Evolutionary conservation across 1,284 basidiomycete genomes (phyloP).

Genomic region (Malassezia nana): DNA sequence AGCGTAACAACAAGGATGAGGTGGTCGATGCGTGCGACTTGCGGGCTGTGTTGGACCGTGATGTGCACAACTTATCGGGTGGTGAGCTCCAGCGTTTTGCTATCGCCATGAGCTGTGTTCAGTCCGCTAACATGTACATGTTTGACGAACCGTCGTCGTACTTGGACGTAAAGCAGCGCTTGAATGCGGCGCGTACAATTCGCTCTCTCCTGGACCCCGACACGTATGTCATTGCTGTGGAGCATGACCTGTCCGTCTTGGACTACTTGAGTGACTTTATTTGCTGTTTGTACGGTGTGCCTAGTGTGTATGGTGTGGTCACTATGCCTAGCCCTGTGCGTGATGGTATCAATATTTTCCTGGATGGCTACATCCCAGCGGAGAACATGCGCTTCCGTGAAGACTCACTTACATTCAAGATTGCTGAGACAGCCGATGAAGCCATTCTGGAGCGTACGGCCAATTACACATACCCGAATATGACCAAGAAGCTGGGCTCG

Average conservation of each 20-base stretch:
- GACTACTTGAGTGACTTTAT: slow-evolving; percentile 48
- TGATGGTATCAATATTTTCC: slow-evolving; percentile 48
- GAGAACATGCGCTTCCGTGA: slow-evolving; percentile 49
- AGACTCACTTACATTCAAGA: slow-evolving; percentile 46
- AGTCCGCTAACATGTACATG: slow-evolving; percentile 49
- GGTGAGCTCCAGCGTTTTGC: slow-evolving; percentile 48
- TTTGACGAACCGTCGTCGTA: slow-evolving; percentile 48
- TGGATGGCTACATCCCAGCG: slow-evolving; percentile 47
- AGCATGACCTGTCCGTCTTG: slow-evolving; percentile 47
- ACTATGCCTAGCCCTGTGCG: slow-evolving; percentile 45
- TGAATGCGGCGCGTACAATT: slow-evolving; percentile 45
- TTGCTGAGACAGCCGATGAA: slow-evolving; percentile 46
- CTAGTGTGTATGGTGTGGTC: slow-evolving; percentile 47
- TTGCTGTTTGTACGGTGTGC: slow-evolving; percentile 48
- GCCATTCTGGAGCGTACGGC: slow-evolving; percentile 34
- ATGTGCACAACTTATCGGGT: slow-evolving; percentile 44
- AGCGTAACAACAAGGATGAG: slow-evolving; percentile 41
- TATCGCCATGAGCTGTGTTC: slow-evolving; percentile 47
- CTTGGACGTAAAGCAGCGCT: slow-evolving; percentile 48
- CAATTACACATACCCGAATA: slow-evolving; percentile 39
- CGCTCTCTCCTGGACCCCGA: slow-evolving; percentile 41
- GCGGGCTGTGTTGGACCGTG: slow-evolving; percentile 41
- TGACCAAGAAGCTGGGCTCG: slow-evolving; percentile 45
- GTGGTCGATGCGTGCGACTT: slow-evolving; percentile 41
- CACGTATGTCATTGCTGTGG: slow-evolving; percentile 48